These are phyloP conservation scores for Cercospora zeae-maydis DNA, from an alignment of 2,329 filamentous ascomycete genomes.

Conservation along the genomic window DNA sequence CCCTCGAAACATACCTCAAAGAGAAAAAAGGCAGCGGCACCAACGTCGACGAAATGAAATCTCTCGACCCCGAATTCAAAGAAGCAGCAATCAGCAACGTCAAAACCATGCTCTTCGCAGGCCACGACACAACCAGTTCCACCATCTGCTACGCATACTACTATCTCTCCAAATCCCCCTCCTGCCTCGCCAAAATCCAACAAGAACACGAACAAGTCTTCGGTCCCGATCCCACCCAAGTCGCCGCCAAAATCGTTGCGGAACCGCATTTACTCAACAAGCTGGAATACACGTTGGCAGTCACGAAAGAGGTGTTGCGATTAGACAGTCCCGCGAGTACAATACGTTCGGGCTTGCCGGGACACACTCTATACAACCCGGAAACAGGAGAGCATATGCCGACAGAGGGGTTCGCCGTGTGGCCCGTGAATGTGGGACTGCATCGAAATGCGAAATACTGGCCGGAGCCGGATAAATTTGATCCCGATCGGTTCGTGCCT, in stretches of 20 bases:
- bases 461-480: constrained; percentile 38
- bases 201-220: constrained; percentile 54
- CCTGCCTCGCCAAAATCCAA: constrained; percentile 37
- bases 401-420: constrained; percentile 46
- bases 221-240: constrained; percentile 38
- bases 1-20: constrained; percentile 39
- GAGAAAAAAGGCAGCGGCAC: constrained; percentile 34
- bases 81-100: constrained; percentile 37
- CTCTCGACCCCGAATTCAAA: constrained; percentile 39
- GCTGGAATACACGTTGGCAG: constrained; percentile 51
- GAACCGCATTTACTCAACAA: constrained; percentile 49
- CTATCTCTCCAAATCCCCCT: constrained; percentile 39
- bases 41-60: constrained; percentile 26
- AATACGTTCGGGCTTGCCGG: constrained; percentile 35
- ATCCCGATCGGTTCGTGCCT: constrained; percentile 49
- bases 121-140: constrained; percentile 43
- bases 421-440: constrained; percentile 40
- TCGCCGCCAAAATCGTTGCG: constrained; percentile 40
- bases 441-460: constrained; percentile 41
- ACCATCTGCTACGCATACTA: constrained; percentile 41
- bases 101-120: constrained; percentile 44
- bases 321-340: constrained; percentile 51
- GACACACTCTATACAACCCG: constrained; percentile 42
- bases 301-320: constrained; percentile 54
- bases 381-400: constrained; percentile 44